phyloP scores from a whole-genome alignment of 768 basidiomycete species.

The Crucibulum laeve region DNA sequence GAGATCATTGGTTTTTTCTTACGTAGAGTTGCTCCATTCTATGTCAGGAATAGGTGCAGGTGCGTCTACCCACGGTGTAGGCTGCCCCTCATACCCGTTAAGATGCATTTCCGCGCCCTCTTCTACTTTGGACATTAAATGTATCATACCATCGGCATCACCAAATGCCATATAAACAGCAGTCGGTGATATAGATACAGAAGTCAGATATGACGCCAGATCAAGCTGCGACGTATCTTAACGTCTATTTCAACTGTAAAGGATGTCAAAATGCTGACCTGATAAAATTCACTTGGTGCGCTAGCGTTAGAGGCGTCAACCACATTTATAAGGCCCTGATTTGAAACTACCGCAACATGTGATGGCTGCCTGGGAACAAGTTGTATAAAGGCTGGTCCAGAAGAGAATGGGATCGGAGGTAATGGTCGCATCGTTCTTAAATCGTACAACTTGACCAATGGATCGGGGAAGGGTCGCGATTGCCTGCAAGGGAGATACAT shows the following conservation, averaged over 20 bases:
- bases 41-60: conserved; percentile 66
- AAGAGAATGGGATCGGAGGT: conserved; percentile 82
- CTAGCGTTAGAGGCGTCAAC: conserved; percentile 74
- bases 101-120: conserved; percentile 64
- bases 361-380: conserved; percentile 73
- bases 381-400: conserved; percentile 83
- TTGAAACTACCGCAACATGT: conserved; percentile 70
- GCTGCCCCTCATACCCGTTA: conserved; percentile 87
- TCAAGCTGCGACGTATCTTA: conserved; percentile 49
- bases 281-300: conserved; percentile 72
- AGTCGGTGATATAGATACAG: conserved; percentile 77
- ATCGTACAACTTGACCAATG: conserved; percentile 91
- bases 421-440: conserved; percentile 78
- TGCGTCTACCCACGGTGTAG: conserved; percentile 80
- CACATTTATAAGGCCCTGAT: conserved; percentile 79
- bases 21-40: conserved; percentile 84
- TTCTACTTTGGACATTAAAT: conserved; percentile 72
- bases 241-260: not conserved
- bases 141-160: conserved; percentile 79
- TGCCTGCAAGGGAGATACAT: conserved; percentile 46
- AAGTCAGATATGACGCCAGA: conserved; percentile 70
- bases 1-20: conserved; percentile 17
- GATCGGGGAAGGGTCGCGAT: conserved; percentile 84
- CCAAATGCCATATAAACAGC: conserved; percentile 93
- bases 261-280: conserved; percentile 42